Conservation (phyloP, 163 green algal species). For the Scenedesmus sp. region DNA sequence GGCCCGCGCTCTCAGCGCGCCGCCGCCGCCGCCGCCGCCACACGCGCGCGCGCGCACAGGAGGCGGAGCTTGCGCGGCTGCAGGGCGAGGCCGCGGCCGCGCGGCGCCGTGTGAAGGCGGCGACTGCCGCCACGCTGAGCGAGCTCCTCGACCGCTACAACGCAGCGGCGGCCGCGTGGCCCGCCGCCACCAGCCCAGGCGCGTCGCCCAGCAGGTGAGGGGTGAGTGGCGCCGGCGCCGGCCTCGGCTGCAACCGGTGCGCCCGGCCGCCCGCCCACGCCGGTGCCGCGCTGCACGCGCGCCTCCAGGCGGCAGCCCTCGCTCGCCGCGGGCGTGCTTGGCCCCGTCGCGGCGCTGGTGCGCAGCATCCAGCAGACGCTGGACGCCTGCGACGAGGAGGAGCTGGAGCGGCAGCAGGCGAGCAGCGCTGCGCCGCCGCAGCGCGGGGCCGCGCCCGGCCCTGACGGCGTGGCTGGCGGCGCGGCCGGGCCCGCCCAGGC, state of each 20-base stretch:
- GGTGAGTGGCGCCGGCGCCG: too few relatives aligned
- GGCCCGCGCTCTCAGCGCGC: too few relatives aligned
- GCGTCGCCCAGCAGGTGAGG: conserved; percentile 8
- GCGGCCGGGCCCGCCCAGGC: background rate
- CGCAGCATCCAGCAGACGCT: conserved; percentile 22
- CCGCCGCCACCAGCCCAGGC: background rate
- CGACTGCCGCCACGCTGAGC: conserved; percentile 26
- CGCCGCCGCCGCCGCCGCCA: background rate
- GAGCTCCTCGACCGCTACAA: conserved; percentile 34
- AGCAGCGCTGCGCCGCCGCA: background rate
- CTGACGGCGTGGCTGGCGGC: too few relatives aligned
- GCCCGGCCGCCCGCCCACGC: background rate
- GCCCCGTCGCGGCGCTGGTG: conserved; percentile 32
- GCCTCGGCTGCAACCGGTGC: too few relatives aligned
- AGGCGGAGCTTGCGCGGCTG: conserved; percentile 32
- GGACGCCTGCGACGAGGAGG: conserved; percentile 21
- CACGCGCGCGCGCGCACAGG: background rate
- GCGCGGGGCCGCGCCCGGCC: too few relatives aligned
- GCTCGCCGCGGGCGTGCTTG: too few relatives aligned
- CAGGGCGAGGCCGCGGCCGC: conserved; percentile 19
- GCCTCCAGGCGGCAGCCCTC: background rate
- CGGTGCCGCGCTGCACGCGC: background rate
- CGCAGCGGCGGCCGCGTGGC: conserved; percentile 21
- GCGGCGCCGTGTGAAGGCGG: conserved; percentile 34
- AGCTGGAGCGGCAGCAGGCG: conserved; percentile 9